Evolutionary conservation across 2,329 filamentous ascomycete species (phyloP), one percentile per base, ranked within the genome.

Genomic region (Xylariaceae sp.): DNA sequence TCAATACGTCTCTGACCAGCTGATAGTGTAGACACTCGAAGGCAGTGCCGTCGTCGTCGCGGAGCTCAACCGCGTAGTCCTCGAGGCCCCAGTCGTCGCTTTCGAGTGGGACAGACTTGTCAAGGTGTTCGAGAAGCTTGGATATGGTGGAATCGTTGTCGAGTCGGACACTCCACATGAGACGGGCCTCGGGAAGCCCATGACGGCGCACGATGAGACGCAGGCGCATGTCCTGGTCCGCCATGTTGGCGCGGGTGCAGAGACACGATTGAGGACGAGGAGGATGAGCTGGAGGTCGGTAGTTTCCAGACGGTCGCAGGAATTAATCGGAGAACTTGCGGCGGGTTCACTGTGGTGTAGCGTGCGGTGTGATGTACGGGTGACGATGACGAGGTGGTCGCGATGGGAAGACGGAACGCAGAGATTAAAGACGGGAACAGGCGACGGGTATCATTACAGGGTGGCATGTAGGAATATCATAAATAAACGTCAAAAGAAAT

Each of bases 21-120:
- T 90, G 87, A 63, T 90, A 97, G 72, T 97, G 93, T 51, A 97
- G 72, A 62, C 90, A 94, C 71, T 97, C 93, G 60, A 89, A 97
- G 42, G 81, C 84, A 16, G 71, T 74, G n/a, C 79, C 79, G 36
- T 74, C 71, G 28, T 65, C 62, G 50, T 79, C 76, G 17, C 70
- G 70, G 3, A 96, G 78, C 69, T 95, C 89, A 31, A 96, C 89
- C 9, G 82, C 82, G 69, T 97, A 97, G 67, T 97, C 90, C 64
- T 97, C 92, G 3, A 96, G 73, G 0, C 90, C 90, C 90, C 90
- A 96, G 54, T 90, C 78, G 39, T 79, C 78, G 51, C 86, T 84
- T 72, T 96, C 91, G 0, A 97, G 81, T 0, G 92, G 91, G 2
- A 97, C 75, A 14, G 88, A 79, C 41, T 89, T 82, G 70, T 95